A percentile compares a stretch with the other conserved stretches of the same genome.
Conservation (phyloP, 148 eudicot species). For the Rhododendron mucronatum region DNA sequence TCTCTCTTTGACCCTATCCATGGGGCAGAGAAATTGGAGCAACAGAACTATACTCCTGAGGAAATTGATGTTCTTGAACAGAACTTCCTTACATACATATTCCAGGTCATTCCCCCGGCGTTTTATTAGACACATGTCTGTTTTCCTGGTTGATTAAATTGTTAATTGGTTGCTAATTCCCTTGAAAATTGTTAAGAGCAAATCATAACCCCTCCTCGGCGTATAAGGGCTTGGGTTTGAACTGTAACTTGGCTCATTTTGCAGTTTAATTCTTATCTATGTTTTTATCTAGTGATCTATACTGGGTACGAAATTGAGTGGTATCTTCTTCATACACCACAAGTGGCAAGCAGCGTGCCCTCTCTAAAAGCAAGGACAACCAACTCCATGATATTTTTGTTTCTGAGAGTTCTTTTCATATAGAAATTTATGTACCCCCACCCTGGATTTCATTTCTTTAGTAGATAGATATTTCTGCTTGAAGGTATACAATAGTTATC, state of each 20-base stretch:
- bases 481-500: not conserved
- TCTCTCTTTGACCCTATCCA: slow-evolving; percentile 87
- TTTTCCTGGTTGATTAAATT: not conserved
- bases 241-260: not conserved
- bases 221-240: not conserved
- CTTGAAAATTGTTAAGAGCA: not conserved
- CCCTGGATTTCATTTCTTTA: not conserved
- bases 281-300: not conserved
- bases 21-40: slow-evolving; percentile 82
- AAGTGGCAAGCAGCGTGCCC: not conserved
- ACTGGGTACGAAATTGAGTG: not conserved
- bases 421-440: not conserved
- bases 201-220: not conserved
- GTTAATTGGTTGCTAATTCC: not conserved
- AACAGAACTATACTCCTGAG: slow-evolving; percentile 62
- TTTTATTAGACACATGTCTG: not conserved
- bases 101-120: slow-evolving; percentile 43
- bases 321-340: not conserved
- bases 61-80: slow-evolving; percentile 85
- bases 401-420: not conserved
- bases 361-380: not conserved
- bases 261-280: not conserved
- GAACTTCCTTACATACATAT: slow-evolving; percentile 68
- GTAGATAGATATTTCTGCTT: not conserved
- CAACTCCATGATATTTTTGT: not conserved